Percentiles rank a stretch among this genome's conserved stretches.
Evolutionary conservation across 345 rosid species (phyloP).

Genomic region (Garcia nutans): DNA sequence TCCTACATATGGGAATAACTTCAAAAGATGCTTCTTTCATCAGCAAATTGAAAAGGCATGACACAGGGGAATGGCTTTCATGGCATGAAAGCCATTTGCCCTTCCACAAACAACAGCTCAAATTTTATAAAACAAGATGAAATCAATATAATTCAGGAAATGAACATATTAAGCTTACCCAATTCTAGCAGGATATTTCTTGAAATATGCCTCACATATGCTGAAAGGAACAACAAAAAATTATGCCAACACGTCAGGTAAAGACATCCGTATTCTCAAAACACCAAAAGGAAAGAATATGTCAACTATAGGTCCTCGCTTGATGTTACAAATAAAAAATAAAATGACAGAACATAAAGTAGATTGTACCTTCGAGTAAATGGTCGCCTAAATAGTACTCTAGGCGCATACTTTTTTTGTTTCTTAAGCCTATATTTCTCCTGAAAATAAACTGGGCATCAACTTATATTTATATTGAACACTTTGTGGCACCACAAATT

Average conservation of each 20-base stretch:
- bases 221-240: slow-evolving; percentile 41
- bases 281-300: background rate
- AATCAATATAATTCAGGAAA: background rate
- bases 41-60: background rate
- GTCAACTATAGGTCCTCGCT: background rate
- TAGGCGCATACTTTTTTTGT: slow-evolving; percentile 95
- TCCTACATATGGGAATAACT: background rate
- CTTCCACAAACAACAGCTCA: background rate
- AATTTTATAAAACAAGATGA: background rate
- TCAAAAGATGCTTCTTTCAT: too few species aligned
- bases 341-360: background rate
- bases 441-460: slow-evolving; percentile 38
- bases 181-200: slow-evolving; percentile 71
- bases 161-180: slow-evolving; percentile 46
- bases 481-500: background rate
- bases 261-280: background rate
- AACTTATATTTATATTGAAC: slow-evolving; percentile 2
- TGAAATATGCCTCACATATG: slow-evolving; percentile 92
- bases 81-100: background rate
- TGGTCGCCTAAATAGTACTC: slow-evolving; percentile 77
- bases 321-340: background rate
- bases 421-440: slow-evolving; percentile 86
- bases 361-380: slow-evolving; percentile 58
- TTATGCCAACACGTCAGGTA: slow-evolving; percentile 7
- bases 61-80: background rate